Conservation (phyloP, 2,329 filamentous ascomycete species). For the Elsinoe arachidis region DNA sequence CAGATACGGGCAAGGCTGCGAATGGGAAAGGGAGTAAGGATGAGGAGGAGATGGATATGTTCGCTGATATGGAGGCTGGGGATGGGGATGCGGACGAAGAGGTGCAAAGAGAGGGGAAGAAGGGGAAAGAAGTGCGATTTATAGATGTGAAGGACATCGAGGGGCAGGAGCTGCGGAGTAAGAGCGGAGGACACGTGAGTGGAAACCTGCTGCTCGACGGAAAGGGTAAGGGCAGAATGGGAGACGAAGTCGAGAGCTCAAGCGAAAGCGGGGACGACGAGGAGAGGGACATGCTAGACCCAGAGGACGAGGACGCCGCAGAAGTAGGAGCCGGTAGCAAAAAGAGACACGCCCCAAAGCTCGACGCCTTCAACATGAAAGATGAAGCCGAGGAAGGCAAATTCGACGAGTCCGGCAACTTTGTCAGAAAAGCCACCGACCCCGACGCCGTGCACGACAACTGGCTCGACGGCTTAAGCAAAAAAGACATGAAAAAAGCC, state of each 20-base stretch:
- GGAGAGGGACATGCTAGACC: slow-evolving; percentile 55
- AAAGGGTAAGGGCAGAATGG: slow-evolving; percentile 37
- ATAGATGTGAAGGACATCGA: slow-evolving; percentile 59
- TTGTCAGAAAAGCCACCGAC: slow-evolving; percentile 77
- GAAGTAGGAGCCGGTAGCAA: slow-evolving; percentile 85
- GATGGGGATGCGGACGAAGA: slow-evolving; percentile 38
- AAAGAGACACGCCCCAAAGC: slow-evolving; percentile 84
- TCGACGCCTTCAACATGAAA: slow-evolving; percentile 94
- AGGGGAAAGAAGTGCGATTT: slow-evolving; percentile 55
- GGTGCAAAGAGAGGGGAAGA: slow-evolving; percentile 43
- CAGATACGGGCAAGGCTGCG: slow-evolving; percentile 18
- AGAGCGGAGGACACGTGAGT: slow-evolving; percentile 60
- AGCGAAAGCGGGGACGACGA: slow-evolving; percentile 55
- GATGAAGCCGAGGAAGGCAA: slow-evolving; percentile 83
- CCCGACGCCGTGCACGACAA: slow-evolving; percentile 83
- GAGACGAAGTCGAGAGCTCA: slow-evolving; percentile 54
- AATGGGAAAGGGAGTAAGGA: slow-evolving; percentile 42
- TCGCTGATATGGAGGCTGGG: slow-evolving; percentile 54
- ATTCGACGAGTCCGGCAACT: slow-evolving; percentile 89
- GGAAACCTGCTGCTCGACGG: slow-evolving; percentile 53
- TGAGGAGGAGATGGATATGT: slow-evolving; percentile 72
- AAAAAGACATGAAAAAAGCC: slow-evolving; percentile 85
- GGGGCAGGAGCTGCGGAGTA: slow-evolving; percentile 68
- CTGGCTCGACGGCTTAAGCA: slow-evolving; percentile 87
- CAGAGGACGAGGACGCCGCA: slow-evolving; percentile 66